Base-by-base conservation (phyloP, 495 filamentous ascomycete species). In the Umbilicaria muhlenbergii region DNA sequence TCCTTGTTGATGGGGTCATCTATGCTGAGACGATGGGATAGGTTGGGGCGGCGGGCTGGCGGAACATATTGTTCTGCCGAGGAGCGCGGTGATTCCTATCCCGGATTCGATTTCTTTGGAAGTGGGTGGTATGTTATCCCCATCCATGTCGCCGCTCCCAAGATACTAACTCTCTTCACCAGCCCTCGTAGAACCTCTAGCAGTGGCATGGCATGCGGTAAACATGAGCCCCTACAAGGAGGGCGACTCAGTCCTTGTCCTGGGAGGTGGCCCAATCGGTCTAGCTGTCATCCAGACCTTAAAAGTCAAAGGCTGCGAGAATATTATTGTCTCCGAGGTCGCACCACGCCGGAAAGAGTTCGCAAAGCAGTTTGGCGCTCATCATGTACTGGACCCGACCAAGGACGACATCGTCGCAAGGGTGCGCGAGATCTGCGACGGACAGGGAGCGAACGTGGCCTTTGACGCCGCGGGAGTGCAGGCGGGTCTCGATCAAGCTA, bases 121-220 rank as follows among this genome's bases (percentile, higher is more conserved):
- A 32, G 55, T 71, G 32, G 71, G 63, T 46, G 65, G 65, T 67
- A 39, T 45, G 52, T 49, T n/a, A 34, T 34, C 15, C 21, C 15
- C 15, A 34, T 35, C 32, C 32, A 5, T 2, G 15, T 19, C 10
- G 15, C 3, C 5, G 37, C 5, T 32, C 5, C 19, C 17, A 11
- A 8, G 24, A 7, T 1, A 15, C 46, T 50, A 39, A 49, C 32
- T 11, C 17, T 21, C 18, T 8, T 14, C 16, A 16, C 14, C 53
- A 61, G 73, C 76, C 3, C 58, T 77, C 14, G 58, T 80, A 36
- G 77, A 82, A 44, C 78, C 78, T 0, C 59, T 81, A 0, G 59
- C 74, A 10, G 77, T 81, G 4, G 78, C 66, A 42, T 81, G 76
- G 76, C 76, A 81, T 54, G 75, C 74, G n/a, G 69, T 81, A 34